Evolutionary conservation across 1,284 basidiomycete species (phyloP).

Genomic region (Leccinum angustisporum): DNA sequence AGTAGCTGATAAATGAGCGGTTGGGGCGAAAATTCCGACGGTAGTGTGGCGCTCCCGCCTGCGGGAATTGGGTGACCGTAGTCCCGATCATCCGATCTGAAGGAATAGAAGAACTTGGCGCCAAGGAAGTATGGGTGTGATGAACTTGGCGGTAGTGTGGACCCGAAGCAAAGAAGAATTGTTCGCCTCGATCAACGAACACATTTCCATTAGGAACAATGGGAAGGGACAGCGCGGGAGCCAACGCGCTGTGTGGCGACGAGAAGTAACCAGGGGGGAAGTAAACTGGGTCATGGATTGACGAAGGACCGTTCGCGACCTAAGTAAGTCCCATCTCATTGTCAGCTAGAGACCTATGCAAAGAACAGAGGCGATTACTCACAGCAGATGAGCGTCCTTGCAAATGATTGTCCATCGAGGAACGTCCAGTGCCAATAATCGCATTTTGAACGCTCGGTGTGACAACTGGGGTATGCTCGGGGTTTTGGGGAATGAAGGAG

Average conservation of each 20-base stretch:
- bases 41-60: background rate
- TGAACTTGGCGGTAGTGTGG: background rate
- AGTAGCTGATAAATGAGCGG: background rate
- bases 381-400: background rate
- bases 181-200: background rate
- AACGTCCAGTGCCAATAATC: accelerated
- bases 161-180: background rate
- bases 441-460: background rate
- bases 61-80: no score
- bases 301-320: background rate
- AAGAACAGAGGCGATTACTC: background rate
- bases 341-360: conserved; percentile 2
- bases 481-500: background rate
- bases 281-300: background rate
- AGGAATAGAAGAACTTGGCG: no score
- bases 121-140: no score
- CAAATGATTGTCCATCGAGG: accelerated
- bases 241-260: no score
- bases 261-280: background rate
- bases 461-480: background rate
- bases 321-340: background rate
- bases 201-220: background rate
- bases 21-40: background rate
- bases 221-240: background rate
- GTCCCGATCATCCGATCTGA: background rate